Conservation (phyloP, 179 eudicot species). For the Silene vulgaris region DNA sequence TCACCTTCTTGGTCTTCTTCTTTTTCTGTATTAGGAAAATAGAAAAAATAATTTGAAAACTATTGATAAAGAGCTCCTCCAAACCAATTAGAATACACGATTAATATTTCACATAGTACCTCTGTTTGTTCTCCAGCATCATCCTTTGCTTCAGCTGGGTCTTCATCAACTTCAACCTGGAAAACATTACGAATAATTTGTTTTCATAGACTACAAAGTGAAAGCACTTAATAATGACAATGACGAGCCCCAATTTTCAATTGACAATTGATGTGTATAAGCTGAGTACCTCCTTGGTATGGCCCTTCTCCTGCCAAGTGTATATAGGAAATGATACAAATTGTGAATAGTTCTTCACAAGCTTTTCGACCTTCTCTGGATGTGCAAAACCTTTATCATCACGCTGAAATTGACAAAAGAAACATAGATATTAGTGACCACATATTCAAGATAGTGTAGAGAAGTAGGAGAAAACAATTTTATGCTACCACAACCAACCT, state of each 20-base stretch:
- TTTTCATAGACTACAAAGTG: neutral
- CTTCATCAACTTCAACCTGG: conserved; percentile 93
- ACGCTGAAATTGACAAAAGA: conserved; percentile 36
- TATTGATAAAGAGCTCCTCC: neutral
- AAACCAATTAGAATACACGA: conserved; percentile 4
- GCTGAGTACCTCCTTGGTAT: conserved; percentile 68
- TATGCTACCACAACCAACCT: conserved; percentile 36
- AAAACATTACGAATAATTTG: conserved; percentile 1
- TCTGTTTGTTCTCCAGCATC: conserved; percentile 51
- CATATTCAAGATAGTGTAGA: neutral
- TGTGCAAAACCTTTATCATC: conserved; percentile 88
- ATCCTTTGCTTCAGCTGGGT: conserved; percentile 63
- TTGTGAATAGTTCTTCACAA: conserved; percentile 92
- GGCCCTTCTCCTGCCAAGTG: conserved; percentile 96
- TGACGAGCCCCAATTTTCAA: neutral
- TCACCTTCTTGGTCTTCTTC: conserved; percentile 87
- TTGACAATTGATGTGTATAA: neutral
- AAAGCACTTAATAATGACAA: neutral
- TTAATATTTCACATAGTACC: conserved; percentile 30
- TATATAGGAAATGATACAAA: conserved; percentile 97
- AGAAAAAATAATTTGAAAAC: neutral
- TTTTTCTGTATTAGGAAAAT: conserved; percentile 51
- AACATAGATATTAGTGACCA: conserved; percentile 14
- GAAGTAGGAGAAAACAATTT: neutral
- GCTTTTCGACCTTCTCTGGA: conserved; percentile 84